Base-by-base conservation (phyloP, 495 filamentous ascomycete genomes). In the Pyronema omphalodes region DNA sequence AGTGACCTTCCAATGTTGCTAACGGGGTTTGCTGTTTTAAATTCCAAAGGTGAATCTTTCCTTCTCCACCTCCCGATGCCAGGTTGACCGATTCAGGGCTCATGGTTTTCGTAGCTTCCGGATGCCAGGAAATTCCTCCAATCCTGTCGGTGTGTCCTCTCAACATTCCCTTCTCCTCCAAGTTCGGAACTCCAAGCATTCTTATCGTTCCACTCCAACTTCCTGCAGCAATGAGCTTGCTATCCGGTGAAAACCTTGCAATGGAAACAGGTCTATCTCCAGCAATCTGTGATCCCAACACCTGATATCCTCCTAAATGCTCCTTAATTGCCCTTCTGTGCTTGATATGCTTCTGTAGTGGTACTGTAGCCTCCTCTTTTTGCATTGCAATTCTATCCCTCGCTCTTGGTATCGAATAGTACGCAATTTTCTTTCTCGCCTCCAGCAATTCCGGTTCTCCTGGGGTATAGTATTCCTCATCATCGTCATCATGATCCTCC, bases 381-480 rank as follows among this genome's bases (percentile, higher is more conserved):
- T 93, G 84, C 48, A 77, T 79, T 3, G 76, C 77, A 7, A 94
- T 74, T 53, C 89, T 74, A 51, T 73, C 70, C 64, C 84, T 86
- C 45, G 91, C 86, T 46, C 83, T 73, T 3, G 88, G 88, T 29
- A 99, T 67, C 12, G 87, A 93, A 67, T 81, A 96, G 14, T 75
- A 71, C 6, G 91, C 93, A 53, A 99, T 93, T 7, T 79, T 75
- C 63, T 78, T 81, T 45, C 91, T 74, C 5, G 86, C 85, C 17
- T 82, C 73, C 14, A 94, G 71, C 9, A 99, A 70, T 48, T 83
- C 83, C 8, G 76, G 69, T 3, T 74, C 72, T 0, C 93, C 91
- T 49, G 81, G 76, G 0, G 89, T 94, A 65, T 95, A 99, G 65
- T 95, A 96, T 58, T 98, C 91, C 65, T 95, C 91, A 58, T 94